Evolutionary conservation across 768 basidiomycete genomes (phyloP).

Genomic region (Coprinopsis strossmayeri): DNA sequence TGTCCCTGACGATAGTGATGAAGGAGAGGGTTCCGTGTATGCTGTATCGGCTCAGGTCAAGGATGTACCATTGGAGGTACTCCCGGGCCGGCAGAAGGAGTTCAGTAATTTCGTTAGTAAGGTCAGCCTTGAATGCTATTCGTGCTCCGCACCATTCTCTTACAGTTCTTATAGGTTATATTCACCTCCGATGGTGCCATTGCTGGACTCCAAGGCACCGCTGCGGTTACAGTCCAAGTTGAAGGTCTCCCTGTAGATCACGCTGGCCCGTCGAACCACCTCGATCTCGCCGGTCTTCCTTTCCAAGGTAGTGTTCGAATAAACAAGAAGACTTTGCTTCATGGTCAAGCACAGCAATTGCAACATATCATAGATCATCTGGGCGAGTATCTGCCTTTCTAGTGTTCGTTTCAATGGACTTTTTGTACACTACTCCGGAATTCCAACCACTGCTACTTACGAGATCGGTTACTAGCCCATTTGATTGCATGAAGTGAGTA

Average conservation of each 20-base stretch:
- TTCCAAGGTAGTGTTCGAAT: constrained; percentile 61
- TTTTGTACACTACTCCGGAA: too few species aligned
- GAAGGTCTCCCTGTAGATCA: constrained; percentile 51
- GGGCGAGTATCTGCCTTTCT: neutral
- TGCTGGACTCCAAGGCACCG: constrained; percentile 61
- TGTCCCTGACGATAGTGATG: constrained; percentile 24
- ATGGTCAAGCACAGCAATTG: neutral
- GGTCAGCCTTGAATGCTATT: constrained; percentile 29
- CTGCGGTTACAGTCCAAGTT: constrained; percentile 53
- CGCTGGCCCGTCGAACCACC: constrained; percentile 13
- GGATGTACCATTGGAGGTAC: constrained; percentile 70
- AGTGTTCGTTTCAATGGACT: too few species aligned
- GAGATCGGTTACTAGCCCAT: too few species aligned
- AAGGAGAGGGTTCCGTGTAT: constrained; percentile 48
- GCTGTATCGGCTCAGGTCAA: constrained; percentile 58
- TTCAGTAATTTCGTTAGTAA: constrained; percentile 75
- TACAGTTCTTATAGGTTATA: constrained; percentile 43
- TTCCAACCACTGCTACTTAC: too few species aligned
- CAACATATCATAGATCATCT: constrained; percentile 1
- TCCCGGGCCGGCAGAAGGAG: constrained; percentile 71
- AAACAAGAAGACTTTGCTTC: constrained; percentile 42
- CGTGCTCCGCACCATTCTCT: constrained; percentile 1
- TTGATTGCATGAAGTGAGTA: too few species aligned
- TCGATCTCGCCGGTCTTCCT: constrained; percentile 59
- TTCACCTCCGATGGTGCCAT: constrained; percentile 59